phyloP scores from a whole-genome alignment of 768 basidiomycete genomes.

The Pisolithus tinctorius region DNA sequence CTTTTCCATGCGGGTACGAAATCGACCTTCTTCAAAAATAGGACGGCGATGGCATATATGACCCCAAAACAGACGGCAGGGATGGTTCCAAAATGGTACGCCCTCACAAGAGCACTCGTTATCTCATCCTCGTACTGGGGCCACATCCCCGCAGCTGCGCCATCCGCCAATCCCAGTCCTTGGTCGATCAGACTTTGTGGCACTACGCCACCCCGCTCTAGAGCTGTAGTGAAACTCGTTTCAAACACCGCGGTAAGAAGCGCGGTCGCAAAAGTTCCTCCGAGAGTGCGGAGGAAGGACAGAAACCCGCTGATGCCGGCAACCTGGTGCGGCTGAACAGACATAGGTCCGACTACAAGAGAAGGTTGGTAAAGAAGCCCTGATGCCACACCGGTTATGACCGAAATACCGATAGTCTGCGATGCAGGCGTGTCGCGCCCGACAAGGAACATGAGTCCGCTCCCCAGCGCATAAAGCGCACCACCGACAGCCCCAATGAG shows the following conservation, averaged over 20 bases:
- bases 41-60: constrained; percentile 24
- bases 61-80: constrained; percentile 29
- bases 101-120: constrained; percentile 25
- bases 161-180: constrained; percentile 26
- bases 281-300: constrained; percentile 28
- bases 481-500: constrained; percentile 26
- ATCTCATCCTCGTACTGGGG: constrained; percentile 30
- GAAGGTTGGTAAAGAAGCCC: constrained; percentile 30
- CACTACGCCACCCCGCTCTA: constrained; percentile 16
- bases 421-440: constrained; percentile 23
- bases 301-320: constrained; percentile 32
- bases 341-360: constrained; percentile 30
- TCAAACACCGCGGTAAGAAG: constrained; percentile 29
- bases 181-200: constrained; percentile 24
- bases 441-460: constrained; percentile 27
- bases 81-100: constrained; percentile 28
- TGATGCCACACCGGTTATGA: constrained; percentile 25
- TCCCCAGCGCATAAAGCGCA: constrained; percentile 26
- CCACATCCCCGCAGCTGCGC: constrained; percentile 16
- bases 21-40: constrained; percentile 26
- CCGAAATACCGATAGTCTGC: constrained; percentile 25
- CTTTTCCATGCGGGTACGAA: constrained; percentile 28
- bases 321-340: constrained; percentile 26
- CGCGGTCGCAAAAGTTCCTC: constrained; percentile 30
- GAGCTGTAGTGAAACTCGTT: constrained; percentile 25